These are phyloP conservation scores for Fusarium lyarnte DNA, from an alignment of 2,329 filamentous ascomycete species.

Conservation along the genomic window DNA sequence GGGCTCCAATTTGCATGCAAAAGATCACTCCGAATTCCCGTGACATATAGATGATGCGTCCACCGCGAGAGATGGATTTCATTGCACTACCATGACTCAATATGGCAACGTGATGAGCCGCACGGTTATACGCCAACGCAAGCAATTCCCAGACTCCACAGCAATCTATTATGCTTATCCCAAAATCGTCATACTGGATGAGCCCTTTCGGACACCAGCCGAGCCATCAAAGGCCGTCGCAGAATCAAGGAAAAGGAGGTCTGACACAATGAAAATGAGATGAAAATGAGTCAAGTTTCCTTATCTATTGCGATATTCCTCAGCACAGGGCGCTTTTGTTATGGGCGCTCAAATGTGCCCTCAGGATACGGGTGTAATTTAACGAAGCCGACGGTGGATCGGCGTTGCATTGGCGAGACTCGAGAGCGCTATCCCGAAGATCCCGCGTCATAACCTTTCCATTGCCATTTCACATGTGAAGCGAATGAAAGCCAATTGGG, in stretches of 20 bases:
- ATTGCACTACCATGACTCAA: neutral
- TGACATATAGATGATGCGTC: neutral
- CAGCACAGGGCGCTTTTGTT: neutral
- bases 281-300: neutral
- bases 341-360: slow-evolving; percentile 16
- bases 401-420: neutral
- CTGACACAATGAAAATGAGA: neutral
- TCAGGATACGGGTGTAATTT: neutral
- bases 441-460: neutral
- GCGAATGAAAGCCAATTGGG: neutral
- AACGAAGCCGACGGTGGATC: neutral
- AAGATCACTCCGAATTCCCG: neutral
- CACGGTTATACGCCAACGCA: neutral
- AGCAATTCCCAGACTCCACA: neutral
- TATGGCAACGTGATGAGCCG: neutral
- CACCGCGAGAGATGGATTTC: neutral
- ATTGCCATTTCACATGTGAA: too few relatives aligned
- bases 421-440: neutral
- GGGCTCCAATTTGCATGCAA: neutral
- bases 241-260: neutral
- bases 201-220: neutral
- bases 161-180: neutral
- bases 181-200: neutral
- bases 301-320: neutral
- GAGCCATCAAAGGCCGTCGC: neutral